Base-by-base conservation (phyloP, 257 asterid genomes). In the Fraxinus quadrangulata region DNA sequence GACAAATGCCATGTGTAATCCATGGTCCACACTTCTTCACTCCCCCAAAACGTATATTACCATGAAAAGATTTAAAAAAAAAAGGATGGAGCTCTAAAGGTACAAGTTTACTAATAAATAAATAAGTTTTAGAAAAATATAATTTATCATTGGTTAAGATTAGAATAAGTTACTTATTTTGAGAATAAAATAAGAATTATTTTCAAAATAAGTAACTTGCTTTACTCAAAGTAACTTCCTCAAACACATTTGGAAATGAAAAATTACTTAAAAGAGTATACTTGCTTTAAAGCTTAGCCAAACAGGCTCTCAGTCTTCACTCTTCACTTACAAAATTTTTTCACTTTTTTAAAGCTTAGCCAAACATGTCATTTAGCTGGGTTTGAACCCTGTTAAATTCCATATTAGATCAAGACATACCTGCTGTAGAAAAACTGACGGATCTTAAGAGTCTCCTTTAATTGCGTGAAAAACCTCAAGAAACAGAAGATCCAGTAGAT, bases 401-500 rank as follows among this genome's bases (percentile, higher is more conserved):
- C 59, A 45, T 5, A 17, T 56, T 74, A 72, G 77, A 30, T 80
- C 49, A 9, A 65, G 40, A 23, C 56, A 77, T 92, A 96, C 99
- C 98, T 92, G 87, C 87, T 79, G 82, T 76, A 81, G 87, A 90
- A 93, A 80, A 93, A 96, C 72, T 80, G 89, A 69, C 99, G 98
- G 80, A 92, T 87, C 81, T 90, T 90, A 16, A 93, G 93, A 56
- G 96, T 96, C 78, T 90, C 92, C 90, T 90, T 93, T 71, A 93
- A 83, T 79, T 96, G 99, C 3, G 95, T 88, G 70, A 96, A 96
- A 85, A 96, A 94, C 81, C 90, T 87, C 76, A 93, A 80, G 77
- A 96, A 96, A 82, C 95, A 90, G 83, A 93, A 87, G 74, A 87
- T 79, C 88, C 97, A 96, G 85, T 92, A 96, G 75, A 90, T 36